Base-by-base conservation (phyloP, 768 basidiomycete genomes). In the Tricholoma sp. region DNA sequence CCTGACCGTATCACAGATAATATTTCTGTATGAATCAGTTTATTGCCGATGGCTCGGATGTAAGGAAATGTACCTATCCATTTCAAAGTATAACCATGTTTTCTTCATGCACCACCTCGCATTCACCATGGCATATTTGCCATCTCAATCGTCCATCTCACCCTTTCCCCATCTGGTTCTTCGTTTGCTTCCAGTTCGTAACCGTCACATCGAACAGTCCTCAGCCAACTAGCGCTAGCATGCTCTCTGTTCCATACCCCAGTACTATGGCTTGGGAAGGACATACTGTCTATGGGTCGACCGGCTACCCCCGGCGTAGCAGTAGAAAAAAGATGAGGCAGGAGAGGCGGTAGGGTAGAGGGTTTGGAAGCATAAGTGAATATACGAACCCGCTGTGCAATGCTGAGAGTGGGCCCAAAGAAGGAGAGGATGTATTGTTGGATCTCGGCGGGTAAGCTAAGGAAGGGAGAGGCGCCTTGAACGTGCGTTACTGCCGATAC, bases 391-490 rank as follows among this genome's bases (percentile, higher is more conserved):
- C 79, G 78, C 62, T 88, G 86, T 1, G 71, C 68, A 18, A 76
- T 65, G 16, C 85, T 85, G 51, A 88, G 76, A 0, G 67, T 72
- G 14, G 84, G 85, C 4, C 83, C 80, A 19, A 85, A 68, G 62
- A 80, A 79, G 11, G 82, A 79, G 32, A 88, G 74, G 35, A 84
- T 79, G 64, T 83, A 65, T 10, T 82, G 76, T 55, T 81, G 79
- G 6, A 88, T 69, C 66, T 88, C 86, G 8, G 67, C 68, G 2
- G 87, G 87, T 11, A 88, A 68, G 16, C 64, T 52, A 31, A 49
- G 57, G 63, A 82, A 78, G 6, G 72, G 67, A 58, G 74, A 74
- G 27, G 63, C 22, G 3, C 8, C 34, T 35, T 52, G 45, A 0
- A 41, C 5, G 31, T 27, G 22, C 27, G 49, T n/a, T 34, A 55